Base-by-base conservation (phyloP, 2,329 filamentous ascomycete genomes). In the Coleophoma eucalyptorum region DNA sequence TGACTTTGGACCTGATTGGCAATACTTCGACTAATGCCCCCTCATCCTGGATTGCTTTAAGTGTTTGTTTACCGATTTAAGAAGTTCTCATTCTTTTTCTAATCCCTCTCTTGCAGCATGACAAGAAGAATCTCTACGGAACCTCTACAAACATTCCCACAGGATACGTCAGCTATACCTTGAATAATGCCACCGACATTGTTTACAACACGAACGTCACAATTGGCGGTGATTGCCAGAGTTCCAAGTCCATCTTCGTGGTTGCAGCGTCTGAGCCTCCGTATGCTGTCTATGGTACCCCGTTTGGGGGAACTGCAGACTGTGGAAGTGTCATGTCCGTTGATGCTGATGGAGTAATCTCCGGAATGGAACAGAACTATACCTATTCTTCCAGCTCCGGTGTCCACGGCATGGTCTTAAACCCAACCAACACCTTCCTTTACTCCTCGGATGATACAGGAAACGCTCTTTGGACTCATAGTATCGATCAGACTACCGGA, bases 381-480 rank as follows among this genome's bases (percentile, higher is more conserved):
- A 66, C 68, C 46, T 76, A 76, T 54, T 61, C 61, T 10, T 56
- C 64, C 33, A 67, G 69, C 48, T 75, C 74, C 1, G 73, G 70
- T 34, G 70, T 78, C 35, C 75, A 78, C 57, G 74, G 75, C 48
- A 71, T 72, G 60, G 73, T 74, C 18, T 72, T 77, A 51, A 72
- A 73, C 51, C 66, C 68, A 4, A 68, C 68, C 21, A 69, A 70
- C 50, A 65, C 67, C 41, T 73, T 72, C 55, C 60, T 78, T 15
- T 74, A 76, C 61, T 76, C 74, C 11, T 73, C 75, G 18, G 74
- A 77, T 55, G 69, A 74, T 55, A 63, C 63, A 21, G 73, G 69
- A 46, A 75, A 77, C 60, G 70, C 71, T 50, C 69, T 69, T 32
- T 67, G 64, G 66, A 62, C 64, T 13, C 67, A 68, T 46, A 40